Evolutionary conservation across 176 grass and related monocot genomes (phyloP).

Genomic region (Puccinellia tenuiflora): DNA sequence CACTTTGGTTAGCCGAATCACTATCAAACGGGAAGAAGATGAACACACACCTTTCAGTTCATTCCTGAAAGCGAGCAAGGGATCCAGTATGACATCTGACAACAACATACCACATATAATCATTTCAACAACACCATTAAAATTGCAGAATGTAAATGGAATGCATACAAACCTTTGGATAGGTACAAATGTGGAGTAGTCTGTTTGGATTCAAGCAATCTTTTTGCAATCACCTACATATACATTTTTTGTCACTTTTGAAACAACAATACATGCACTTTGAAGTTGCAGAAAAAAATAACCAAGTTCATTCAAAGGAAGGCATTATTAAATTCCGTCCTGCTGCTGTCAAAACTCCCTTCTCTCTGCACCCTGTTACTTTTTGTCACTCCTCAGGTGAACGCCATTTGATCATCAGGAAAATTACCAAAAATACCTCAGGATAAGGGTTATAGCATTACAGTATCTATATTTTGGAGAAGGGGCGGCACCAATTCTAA

Average conservation of each 20-base stretch:
- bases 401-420: neutral
- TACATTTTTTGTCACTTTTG: neutral
- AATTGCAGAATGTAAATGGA: conserved; percentile 16
- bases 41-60: conserved; percentile 73
- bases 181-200: conserved; percentile 91
- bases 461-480: neutral
- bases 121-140: conserved; percentile 17
- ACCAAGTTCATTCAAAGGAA: conserved; percentile 19
- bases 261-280: neutral
- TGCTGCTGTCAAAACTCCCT: neutral
- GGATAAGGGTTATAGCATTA: neutral
- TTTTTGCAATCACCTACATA: conserved; percentile 84
- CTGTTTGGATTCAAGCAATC: conserved; percentile 94
- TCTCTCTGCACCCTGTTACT: neutral
- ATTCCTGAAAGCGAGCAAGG: conserved; percentile 83
- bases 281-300: conserved; percentile 5
- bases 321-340: neutral
- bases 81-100: conserved; percentile 90
- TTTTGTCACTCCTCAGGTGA: neutral
- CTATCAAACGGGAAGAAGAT: conserved; percentile 19
- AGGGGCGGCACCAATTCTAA: neutral
- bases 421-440: neutral
- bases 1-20: conserved; percentile 6
- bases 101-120: conserved; percentile 33
- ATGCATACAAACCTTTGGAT: conserved; percentile 59